Conservation (phyloP, 164 flowering plant species). For the Cinnamomum chago region DNA sequence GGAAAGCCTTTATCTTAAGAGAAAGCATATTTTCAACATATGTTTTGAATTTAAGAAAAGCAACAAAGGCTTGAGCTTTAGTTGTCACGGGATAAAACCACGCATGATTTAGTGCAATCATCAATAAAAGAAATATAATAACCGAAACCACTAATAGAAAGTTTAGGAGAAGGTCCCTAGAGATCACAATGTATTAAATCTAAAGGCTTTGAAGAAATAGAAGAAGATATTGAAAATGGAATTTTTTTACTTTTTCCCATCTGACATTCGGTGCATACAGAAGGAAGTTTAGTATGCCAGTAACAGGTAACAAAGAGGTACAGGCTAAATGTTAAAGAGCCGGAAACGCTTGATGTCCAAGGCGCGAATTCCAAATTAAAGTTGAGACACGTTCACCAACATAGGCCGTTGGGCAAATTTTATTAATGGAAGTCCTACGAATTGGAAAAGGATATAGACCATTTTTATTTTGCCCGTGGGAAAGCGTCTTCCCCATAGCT, state of each 20-base stretch:
- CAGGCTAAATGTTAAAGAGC: not conserved
- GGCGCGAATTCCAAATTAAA: not conserved
- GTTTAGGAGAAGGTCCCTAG: not conserved
- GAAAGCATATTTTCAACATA: not conserved
- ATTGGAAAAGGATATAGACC: not conserved
- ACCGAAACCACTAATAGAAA: not conserved
- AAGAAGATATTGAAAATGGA: not conserved
- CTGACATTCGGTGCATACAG: not conserved
- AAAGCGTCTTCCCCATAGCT: not conserved
- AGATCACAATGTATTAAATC: not conserved
- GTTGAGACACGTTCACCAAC: not conserved
- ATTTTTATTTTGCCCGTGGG: not conserved
- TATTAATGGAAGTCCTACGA: not conserved
- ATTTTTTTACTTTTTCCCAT: not conserved
- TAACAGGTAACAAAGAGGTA: not conserved
- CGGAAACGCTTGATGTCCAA: not conserved
- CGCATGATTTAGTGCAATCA: not conserved
- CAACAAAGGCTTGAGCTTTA: not conserved
- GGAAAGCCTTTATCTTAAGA: not conserved
- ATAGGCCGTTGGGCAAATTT: not conserved
- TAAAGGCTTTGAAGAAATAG: not conserved
- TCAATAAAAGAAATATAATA: not conserved
- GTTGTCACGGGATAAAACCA: not conserved
- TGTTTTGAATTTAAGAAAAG: not conserved
- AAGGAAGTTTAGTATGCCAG: not conserved